A percentile compares a stretch with the other conserved stretches of the same genome.
Evolutionary conservation across 78 protist genomes (phyloP).

Genomic region (Guillardia theta): DNA sequence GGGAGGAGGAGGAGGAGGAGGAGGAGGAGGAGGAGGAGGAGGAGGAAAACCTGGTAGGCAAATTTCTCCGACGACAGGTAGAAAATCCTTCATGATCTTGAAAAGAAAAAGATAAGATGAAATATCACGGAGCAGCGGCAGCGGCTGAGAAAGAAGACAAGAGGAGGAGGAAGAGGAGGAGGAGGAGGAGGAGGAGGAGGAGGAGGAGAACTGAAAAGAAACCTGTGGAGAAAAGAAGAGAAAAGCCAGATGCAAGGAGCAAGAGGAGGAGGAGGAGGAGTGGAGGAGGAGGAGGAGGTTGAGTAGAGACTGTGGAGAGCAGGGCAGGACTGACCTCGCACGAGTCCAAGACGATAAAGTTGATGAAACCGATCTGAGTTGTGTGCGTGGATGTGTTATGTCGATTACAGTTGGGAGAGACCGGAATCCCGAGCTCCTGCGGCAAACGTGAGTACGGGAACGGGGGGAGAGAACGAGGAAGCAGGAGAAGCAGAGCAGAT

Average conservation of each 20-base stretch:
- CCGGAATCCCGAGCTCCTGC: no score
- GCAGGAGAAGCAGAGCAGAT: neutral
- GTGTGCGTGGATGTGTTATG: no score
- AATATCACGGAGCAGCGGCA: neutral
- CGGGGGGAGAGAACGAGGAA: neutral
- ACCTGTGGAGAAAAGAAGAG: neutral
- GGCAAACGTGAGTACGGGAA: no score
- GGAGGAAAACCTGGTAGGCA: no score
- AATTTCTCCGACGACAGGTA: no score
- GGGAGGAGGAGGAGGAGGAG: neutral
- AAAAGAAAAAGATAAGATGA: neutral
- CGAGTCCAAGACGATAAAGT: no score
- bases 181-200: neutral
- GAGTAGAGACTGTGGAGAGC: neutral
- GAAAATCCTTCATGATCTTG: no score
- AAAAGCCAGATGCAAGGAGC: neutral
- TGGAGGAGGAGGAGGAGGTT: neutral
- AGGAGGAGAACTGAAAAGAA: neutral
- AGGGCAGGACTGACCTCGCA: no score
- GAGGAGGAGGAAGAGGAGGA: neutral
- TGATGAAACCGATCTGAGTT: no score
- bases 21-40: neutral
- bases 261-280: neutral
- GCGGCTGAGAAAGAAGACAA: neutral
- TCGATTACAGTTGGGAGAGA: no score